Base-by-base conservation (phyloP, 208 protist genomes). In the Trypanosoma cruzi region DNA sequence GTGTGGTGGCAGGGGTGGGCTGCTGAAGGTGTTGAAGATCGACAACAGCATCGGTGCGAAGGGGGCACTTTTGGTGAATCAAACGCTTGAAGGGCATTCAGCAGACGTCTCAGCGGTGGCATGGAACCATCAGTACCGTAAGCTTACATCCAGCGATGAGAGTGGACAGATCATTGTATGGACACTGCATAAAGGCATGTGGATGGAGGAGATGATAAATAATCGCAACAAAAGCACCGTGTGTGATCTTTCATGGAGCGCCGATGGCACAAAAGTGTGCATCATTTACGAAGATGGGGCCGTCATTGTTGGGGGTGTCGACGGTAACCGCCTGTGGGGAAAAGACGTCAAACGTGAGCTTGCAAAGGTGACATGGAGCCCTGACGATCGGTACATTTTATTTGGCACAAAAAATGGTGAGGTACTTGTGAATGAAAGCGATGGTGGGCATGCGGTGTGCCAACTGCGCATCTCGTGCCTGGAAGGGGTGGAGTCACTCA, bases 201-300 rank as follows among this genome's bases (percentile, higher is more conserved):
- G 97, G 97, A 94, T 98, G 53, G 98, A 99, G 85, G 97, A 99
- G 79, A 99, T 99, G 98, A 96, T 99, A 32, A 99, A 99, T 81
- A 98, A 98, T 79, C 79, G 98, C 36, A 97, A 98, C 75, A 94
- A 97, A 66, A 92, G 82, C 61, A 86, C 89, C 31, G 98, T 99
- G 22, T 71, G 83, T 14, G 96, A 98, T 68, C 87, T 99, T 66
- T 60, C 81, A 50, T 99, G 98, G 97, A 98, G 85, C 56, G 46
- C 77, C 4, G 84, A 98, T 24, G 97, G 98, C 11, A 89, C 96
- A 58, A 94, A 96, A 54, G 98, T 99, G 46, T 99, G 97, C 82
- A 99, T 99, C 67, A 86, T 93, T 26, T 99, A 99, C 81, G 96
- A 97, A 57, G 98, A 99, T 71, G 97, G 97, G 42, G 93, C 92